Evolutionary conservation across 148 eudicot species (phyloP).

Genomic region (Chenopodium quinoa): DNA sequence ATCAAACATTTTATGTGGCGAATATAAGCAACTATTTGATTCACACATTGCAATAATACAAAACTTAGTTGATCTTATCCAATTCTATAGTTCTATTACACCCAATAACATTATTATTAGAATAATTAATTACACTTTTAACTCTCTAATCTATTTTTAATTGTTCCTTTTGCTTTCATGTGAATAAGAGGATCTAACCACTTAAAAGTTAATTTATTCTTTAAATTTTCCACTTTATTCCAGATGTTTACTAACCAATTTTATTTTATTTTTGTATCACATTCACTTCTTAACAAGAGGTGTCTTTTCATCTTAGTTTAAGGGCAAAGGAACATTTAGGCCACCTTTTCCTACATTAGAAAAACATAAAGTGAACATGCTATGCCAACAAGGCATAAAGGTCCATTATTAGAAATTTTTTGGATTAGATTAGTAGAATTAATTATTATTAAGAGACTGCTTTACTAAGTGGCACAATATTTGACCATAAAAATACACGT

Average conservation of each 20-base stretch:
- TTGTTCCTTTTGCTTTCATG: constrained; percentile 1
- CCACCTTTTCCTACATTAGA: constrained; percentile 14
- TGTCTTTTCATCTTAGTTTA: constrained; percentile 29
- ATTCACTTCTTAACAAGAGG: constrained; percentile 5
- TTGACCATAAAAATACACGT: too few relatives aligned
- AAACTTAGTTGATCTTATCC: constrained; percentile 28
- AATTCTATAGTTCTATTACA: background rate
- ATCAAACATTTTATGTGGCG: constrained; percentile 28
- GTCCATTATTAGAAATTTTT: background rate
- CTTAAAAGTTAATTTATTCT: constrained; percentile 21
- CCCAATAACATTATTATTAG: background rate
- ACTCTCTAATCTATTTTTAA: background rate
- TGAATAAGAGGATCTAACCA: constrained; percentile 25
- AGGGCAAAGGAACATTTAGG: constrained; percentile 26
- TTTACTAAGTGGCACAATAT: too few relatives aligned
- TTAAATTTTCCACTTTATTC: constrained; percentile 5
- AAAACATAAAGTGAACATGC: constrained; percentile 20
- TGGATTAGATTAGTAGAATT: background rate
- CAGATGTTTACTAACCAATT: background rate
- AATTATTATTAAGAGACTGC: too few relatives aligned
- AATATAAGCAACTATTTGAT: constrained; percentile 19
- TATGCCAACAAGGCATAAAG: constrained; percentile 26
- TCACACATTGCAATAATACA: constrained; percentile 9
- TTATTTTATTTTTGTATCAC: background rate
- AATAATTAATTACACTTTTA: background rate